A percentile compares a stretch with the other conserved stretches of the same genome.
These are phyloP conservation scores for Ambrosiella cleistominuta DNA, from an alignment of 2,329 filamentous ascomycete species.

Conservation along the genomic window DNA sequence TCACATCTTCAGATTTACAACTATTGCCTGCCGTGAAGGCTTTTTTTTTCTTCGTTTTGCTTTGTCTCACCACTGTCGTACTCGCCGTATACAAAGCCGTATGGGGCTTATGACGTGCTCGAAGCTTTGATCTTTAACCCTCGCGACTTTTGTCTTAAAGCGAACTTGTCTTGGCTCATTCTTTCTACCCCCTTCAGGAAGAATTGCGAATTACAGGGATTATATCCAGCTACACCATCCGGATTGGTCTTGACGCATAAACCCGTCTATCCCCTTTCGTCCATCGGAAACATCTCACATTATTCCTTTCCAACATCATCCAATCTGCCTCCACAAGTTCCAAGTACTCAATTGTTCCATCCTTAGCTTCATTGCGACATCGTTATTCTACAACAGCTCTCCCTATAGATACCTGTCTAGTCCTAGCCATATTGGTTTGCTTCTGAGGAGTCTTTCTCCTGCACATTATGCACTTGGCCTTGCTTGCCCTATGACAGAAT, in stretches of 20 bases:
- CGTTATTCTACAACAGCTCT: background rate
- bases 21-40: background rate
- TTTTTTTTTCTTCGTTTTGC: background rate
- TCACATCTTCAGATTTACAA: background rate
- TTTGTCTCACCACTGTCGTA: background rate
- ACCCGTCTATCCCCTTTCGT: background rate
- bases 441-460: background rate
- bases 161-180: background rate
- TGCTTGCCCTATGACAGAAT: slow-evolving; percentile 11
- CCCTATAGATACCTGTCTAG: background rate
- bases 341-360: background rate
- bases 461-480: slow-evolving; percentile 6
- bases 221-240: background rate
- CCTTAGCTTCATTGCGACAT: background rate
- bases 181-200: background rate
- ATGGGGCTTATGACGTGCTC: slow-evolving; percentile 11
- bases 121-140: slow-evolving; percentile 7
- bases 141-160: background rate
- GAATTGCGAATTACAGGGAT: background rate
- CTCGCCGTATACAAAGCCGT: background rate
- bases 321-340: background rate
- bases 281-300: background rate
- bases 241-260: background rate
- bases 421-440: background rate
- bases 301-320: background rate